Evolutionary conservation across 2,329 filamentous ascomycete species (phyloP).

Genomic region (Xylaria sp.): DNA sequence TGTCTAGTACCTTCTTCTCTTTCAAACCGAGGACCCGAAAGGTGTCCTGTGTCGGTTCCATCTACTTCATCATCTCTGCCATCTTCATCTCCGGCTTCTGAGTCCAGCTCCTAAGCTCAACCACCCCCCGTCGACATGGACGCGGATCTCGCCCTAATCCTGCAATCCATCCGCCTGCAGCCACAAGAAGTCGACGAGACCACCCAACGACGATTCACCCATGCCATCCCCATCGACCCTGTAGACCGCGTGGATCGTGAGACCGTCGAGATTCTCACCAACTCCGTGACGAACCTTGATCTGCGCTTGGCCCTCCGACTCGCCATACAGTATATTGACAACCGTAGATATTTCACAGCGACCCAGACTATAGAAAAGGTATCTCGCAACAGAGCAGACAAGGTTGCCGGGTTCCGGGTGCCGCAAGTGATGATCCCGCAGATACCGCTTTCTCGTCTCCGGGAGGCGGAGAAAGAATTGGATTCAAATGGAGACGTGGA

Average conservation of each 20-base stretch:
- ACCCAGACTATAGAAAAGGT: not conserved
- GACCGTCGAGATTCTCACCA: not conserved
- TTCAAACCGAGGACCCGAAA: not conserved
- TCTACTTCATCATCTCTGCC: not conserved
- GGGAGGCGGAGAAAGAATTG: too few relatives aligned
- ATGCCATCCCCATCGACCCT: not conserved
- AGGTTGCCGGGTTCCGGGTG: too few relatives aligned
- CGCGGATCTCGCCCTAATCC: not conserved
- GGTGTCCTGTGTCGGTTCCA: not conserved
- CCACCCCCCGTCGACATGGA: not conserved
- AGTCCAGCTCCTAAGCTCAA: too few relatives aligned
- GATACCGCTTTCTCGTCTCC: too few relatives aligned
- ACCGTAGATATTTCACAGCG: not conserved
- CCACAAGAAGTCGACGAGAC: not conserved
- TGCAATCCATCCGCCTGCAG: not conserved
- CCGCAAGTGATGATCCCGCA: too few relatives aligned
- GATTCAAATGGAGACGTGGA: not conserved
- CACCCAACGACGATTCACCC: not conserved
- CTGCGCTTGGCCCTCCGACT: not conserved
- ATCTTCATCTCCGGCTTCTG: too few relatives aligned
- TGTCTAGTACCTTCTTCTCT: not conserved
- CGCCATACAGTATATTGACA: not conserved
- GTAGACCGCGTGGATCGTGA: not conserved
- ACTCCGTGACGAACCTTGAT: not conserved
- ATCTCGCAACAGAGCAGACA: too few relatives aligned